A percentile compares a stretch with the other conserved stretches of the same genome.
Conservation (phyloP, 768 basidiomycete species). For the Auriscalpium microsporum region DNA sequence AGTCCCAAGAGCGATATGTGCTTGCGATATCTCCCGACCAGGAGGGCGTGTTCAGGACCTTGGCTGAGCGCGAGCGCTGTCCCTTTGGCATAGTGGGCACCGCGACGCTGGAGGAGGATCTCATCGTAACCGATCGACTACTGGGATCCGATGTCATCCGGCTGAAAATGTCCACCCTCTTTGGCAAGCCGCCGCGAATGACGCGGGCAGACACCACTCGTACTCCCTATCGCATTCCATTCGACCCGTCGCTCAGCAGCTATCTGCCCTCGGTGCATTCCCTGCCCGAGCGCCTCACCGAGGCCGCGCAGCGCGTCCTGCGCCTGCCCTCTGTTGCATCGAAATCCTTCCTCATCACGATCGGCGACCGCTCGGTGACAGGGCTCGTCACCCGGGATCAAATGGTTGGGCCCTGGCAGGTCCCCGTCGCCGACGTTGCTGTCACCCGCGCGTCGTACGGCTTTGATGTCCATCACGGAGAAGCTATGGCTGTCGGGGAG, state of each 20-base stretch:
- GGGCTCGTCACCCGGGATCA: conserved; percentile 94
- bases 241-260: conserved; percentile 62
- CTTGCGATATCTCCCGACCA: conserved; percentile 71
- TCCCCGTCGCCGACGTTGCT: conserved; percentile 95
- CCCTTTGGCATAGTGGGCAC: conserved; percentile 88
- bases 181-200: conserved; percentile 95
- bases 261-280: conserved; percentile 47
- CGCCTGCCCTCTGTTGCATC: conserved; percentile 89
- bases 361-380: conserved; percentile 90
- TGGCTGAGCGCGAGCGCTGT: conserved; percentile 85
- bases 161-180: conserved; percentile 89
- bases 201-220: conserved; percentile 55
- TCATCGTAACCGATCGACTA: conserved; percentile 85
- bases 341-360: conserved; percentile 97
- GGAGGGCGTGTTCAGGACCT: conserved; percentile 54
- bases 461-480: conserved; percentile 74
- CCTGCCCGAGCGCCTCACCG: conserved; percentile 41
- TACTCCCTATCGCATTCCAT: conserved; percentile 34
- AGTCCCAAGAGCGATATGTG: conserved; percentile 96
- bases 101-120: conserved; percentile 72
- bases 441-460: conserved; percentile 94
- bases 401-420: conserved; percentile 99
- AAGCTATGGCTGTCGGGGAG: conserved; percentile 99
- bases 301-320: conserved; percentile 75
- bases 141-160: conserved; percentile 73